Evolutionary conservation across 768 basidiomycete genomes (phyloP), one percentile per base, ranked within the genome.

Genomic region (Macrocybe gigantea): DNA sequence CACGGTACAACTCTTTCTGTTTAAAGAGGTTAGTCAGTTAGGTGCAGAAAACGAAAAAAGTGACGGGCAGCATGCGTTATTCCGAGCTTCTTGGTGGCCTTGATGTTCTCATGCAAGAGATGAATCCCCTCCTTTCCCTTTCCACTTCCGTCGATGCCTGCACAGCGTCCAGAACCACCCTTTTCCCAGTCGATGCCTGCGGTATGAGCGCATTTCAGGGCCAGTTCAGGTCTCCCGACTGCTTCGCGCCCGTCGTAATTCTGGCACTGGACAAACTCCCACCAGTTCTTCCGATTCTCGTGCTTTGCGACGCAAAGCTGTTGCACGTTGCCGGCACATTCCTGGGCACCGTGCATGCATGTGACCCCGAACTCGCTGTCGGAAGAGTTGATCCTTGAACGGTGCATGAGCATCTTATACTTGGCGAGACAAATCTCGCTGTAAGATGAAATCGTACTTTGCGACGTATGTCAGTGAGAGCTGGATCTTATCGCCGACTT

Each of bases 311-410:
- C 85, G 63, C 94, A 97, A 29, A 96, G 73, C 60, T 96, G 83
- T 50, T 96, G 88, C 12, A 92, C 80, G 67, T 95, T 93, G 38
- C 89, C 93, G 10, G 80, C 80, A 58, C 93, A 96, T 64, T 97
- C 93, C 45, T 75, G 64, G 5, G 69, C 67, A 12, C 92, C 93
- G 59, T 95, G 93, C 72, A 75, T 75, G 66, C 93, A 96, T 33
- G 68, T 76, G 31, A 87, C 79, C n/a, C 92, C 92, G 59, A 84
- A 90, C 41, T 71, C 69, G n/a, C 77, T 66, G 29, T 87, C 82
- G 5, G 77, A 74, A n/a, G 71, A 49, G 60, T 91, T 79, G 29
- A 79, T 57, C 47, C 88, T 91, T 54, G 33, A 44, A 29, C 34
- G n/a, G 36, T 34, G 22, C 41, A 50, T 41, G 47, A 32, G 36